These are phyloP conservation scores for Diaporthe sp. DNA, from an alignment of 2,329 filamentous ascomycete genomes.

Conservation along the genomic window DNA sequence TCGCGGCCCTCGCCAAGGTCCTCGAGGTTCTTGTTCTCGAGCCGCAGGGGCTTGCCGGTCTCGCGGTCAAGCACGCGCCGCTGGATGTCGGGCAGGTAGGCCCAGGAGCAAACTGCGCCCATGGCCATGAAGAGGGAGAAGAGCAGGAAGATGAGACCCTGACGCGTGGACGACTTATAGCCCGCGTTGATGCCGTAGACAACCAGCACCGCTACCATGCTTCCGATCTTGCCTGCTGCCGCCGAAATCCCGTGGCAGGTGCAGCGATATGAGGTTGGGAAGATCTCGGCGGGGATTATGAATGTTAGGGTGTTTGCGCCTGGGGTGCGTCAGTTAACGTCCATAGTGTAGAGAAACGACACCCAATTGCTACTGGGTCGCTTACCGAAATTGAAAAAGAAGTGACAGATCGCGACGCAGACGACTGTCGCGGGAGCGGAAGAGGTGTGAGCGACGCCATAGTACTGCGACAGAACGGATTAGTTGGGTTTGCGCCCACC, in stretches of 20 bases:
- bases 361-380: no score
- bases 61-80: slow-evolving; percentile 52
- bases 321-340: no score
- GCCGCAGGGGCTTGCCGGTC: slow-evolving; percentile 49
- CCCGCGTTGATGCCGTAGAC: slow-evolving; percentile 64
- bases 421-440: slow-evolving; percentile 62
- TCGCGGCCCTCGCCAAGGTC: slow-evolving; percentile 64
- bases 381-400: slow-evolving; percentile 68
- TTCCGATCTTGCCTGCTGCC: slow-evolving; percentile 70
- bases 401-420: slow-evolving; percentile 66
- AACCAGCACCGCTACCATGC: slow-evolving; percentile 64
- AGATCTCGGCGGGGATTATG: slow-evolving; percentile 74
- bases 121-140: slow-evolving; percentile 64
- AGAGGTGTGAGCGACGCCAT: slow-evolving; percentile 57
- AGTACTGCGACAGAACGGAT: slow-evolving; percentile 51
- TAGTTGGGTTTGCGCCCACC: background rate
- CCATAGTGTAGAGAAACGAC: no score
- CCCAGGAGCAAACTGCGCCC: slow-evolving; percentile 65
- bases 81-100: slow-evolving; percentile 64
- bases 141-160: slow-evolving; percentile 64
- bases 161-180: slow-evolving; percentile 57
- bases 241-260: slow-evolving; percentile 74
- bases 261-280: slow-evolving; percentile 73
- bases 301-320: slow-evolving; percentile 74
- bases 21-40: slow-evolving; percentile 63